Conservation (phyloP, 331 rosid genomes). For the Erythrophleum ivorense region DNA sequence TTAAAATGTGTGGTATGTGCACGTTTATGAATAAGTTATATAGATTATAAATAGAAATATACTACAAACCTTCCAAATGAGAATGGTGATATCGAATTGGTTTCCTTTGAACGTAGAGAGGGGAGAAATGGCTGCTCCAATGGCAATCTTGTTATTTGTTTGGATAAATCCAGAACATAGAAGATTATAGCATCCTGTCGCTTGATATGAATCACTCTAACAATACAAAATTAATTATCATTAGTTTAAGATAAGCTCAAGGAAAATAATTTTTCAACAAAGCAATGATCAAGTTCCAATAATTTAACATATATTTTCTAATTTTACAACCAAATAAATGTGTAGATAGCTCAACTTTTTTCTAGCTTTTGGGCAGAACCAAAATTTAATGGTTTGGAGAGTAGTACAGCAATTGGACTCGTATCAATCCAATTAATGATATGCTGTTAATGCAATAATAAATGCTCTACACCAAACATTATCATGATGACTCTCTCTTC, state of each 20-base stretch:
- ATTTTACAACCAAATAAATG: too few relatives aligned
- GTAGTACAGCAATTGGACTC: too few relatives aligned
- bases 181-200: conserved; percentile 89
- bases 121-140: conserved; percentile 91
- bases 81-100: conserved; percentile 76
- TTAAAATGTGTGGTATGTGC: not conserved
- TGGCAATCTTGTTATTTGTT: conserved; percentile 76
- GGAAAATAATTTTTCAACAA: too few relatives aligned
- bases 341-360: too few relatives aligned
- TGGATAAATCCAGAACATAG: conserved; percentile 83
- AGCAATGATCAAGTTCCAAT: too few relatives aligned
- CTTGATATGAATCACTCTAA: conserved; percentile 79
- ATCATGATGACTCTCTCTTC: too few relatives aligned
- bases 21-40: not conserved
- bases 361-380: too few relatives aligned
- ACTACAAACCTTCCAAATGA: conserved; percentile 97
- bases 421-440: too few relatives aligned
- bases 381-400: too few relatives aligned
- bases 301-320: too few relatives aligned
- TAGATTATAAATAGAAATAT: conserved; percentile 34
- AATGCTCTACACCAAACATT: too few relatives aligned
- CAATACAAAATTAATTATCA: not conserved
- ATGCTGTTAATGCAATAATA: too few relatives aligned
- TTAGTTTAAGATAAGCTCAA: not conserved
- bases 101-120: conserved; percentile 57